These are phyloP conservation scores for Meira nashicola DNA, from an alignment of 1,284 basidiomycete species.

Conservation along the genomic window DNA sequence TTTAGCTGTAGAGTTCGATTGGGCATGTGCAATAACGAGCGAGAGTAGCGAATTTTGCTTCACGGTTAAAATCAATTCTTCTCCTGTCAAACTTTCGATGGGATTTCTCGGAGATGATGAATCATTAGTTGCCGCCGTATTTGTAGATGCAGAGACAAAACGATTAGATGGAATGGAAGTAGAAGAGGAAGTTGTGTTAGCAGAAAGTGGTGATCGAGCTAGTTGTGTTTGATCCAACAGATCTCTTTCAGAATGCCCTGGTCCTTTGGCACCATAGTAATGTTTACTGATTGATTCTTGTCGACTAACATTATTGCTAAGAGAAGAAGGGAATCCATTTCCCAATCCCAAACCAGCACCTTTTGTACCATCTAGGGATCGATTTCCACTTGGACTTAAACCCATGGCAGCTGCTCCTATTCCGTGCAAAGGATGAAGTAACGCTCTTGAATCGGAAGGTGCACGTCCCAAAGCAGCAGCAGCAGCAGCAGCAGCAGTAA, in stretches of 20 bases:
- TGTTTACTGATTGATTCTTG: conserved; percentile 26
- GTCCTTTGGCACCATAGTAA: conserved; percentile 29
- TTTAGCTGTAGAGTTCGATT: neutral
- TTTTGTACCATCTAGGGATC: neutral
- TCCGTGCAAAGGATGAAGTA: neutral
- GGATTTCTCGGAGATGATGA: too few relatives aligned
- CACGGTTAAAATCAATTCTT: conserved; percentile 6
- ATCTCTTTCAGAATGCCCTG: neutral
- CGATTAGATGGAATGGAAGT: too few relatives aligned
- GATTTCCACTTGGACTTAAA: neutral
- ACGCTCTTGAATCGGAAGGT: neutral
- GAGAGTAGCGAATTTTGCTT: conserved; percentile 10
- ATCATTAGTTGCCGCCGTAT: too few relatives aligned
- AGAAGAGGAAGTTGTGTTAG: too few relatives aligned
- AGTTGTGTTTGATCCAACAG: too few relatives aligned
- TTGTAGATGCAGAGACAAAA: too few relatives aligned
- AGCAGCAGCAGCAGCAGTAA: neutral
- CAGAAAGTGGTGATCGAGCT: too few relatives aligned
- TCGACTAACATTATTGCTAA: conserved; percentile 17
- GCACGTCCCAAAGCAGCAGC: neutral
- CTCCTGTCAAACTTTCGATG: neutral
- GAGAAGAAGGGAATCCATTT: neutral
- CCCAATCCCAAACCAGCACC: neutral
- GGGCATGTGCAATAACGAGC: conserved; percentile 6
- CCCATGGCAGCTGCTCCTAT: too few relatives aligned